Evolutionary conservation across 2,329 filamentous ascomycete species (phyloP), one percentile per base, ranked within the genome.

Genomic region (Alternaria longipes): DNA sequence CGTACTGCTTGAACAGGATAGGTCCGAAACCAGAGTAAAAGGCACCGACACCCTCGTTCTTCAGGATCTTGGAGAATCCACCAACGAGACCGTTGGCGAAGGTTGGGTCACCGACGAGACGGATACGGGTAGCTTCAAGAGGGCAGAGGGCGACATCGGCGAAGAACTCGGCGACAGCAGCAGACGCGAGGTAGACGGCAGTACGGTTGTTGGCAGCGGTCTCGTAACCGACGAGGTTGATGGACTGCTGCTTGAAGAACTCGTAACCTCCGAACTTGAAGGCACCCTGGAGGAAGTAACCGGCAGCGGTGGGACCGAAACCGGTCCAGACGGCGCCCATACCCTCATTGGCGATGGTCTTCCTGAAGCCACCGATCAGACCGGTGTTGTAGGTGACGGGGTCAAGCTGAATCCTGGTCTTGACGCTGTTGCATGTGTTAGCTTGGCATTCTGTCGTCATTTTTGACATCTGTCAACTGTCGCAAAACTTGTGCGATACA

Each of bases 241-340:
- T 95, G 79, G 85, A 88, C 84, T 95, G 91, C 85, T 94, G 88
- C 90, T 97, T 96, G 91, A 97, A 96, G 84, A 96, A 90, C 85
- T 97, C 93, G 83, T 97, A 97, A 81, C 93, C 93, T 81, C 93
- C 93, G 82, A 95, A 95, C 85, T 96, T 96, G 87, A 95, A 89
- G 75, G 92, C 91, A 79, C 93, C 92, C 85, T 97, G 92, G 75
- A 97, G 89, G 90, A 96, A 96, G 86, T 97, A 97, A 81, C 92
- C 92, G 69, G 92, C 91, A 72, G 89, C 89, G 78, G 92, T 96
- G 76, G 92, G 93, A 72, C 93, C 93, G 81, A 89, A 87, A 83
- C 92, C 92, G 72, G 93, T 96, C 81, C 92, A 85, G 75, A 97
- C 89, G 81, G 92, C 93, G 81, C 90, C 91, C 78, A 91, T 90